phyloP scores from a whole-genome alignment of 1,284 basidiomycete genomes.

The Ganoderma boninense region DNA sequence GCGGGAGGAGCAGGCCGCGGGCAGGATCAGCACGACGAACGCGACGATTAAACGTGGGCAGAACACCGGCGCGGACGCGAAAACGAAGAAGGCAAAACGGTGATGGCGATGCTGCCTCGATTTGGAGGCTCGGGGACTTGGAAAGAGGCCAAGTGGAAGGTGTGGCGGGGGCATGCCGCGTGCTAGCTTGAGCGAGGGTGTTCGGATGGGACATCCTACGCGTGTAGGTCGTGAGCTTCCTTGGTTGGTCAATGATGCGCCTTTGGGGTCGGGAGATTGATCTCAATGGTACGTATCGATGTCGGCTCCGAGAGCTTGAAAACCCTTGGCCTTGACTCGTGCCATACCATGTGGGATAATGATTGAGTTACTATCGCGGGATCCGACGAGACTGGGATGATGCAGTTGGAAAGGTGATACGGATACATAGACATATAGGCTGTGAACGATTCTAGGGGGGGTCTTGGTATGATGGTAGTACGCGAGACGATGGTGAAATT shows the following conservation, averaged over 20 bases:
- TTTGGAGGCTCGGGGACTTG: neutral
- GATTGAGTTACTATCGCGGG: neutral
- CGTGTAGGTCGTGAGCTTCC: neutral
- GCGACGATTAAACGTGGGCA: conserved; percentile 33
- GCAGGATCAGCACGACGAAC: conserved; percentile 45
- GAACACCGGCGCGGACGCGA: conserved; percentile 40
- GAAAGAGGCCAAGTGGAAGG: neutral
- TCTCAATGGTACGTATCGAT: neutral
- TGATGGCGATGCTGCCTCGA: conserved; percentile 2
- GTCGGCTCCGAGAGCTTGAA: neutral
- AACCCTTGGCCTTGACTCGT: neutral
- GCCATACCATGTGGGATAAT: neutral
- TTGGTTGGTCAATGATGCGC: neutral
- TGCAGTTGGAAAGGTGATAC: neutral
- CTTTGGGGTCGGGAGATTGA: neutral
- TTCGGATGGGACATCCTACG: neutral
- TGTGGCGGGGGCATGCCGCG: neutral
- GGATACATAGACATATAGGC: neutral
- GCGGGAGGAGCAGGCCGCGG: conserved; percentile 55
- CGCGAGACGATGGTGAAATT: neutral
- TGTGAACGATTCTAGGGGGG: neutral
- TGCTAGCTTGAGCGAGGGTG: neutral
- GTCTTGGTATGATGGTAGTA: neutral
- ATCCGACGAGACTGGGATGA: neutral
- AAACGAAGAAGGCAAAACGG: conserved; percentile 54